phyloP scores from a whole-genome alignment of 805 yeast species.

The Candida gorgasii region DNA sequence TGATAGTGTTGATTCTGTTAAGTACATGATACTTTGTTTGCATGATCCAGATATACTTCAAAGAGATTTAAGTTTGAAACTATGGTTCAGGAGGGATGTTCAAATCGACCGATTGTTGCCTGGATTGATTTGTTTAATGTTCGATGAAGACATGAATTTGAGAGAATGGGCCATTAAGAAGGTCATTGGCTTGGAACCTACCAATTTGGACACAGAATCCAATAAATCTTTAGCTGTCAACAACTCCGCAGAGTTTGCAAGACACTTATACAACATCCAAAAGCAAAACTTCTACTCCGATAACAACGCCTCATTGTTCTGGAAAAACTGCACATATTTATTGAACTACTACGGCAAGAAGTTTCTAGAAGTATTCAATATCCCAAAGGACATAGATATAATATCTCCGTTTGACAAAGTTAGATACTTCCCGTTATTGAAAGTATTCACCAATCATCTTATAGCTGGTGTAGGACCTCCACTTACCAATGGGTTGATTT shows the following conservation, averaged over 20 bases:
- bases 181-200: not conserved
- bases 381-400: constrained; percentile 29
- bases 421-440: constrained; percentile 36
- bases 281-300: constrained; percentile 50
- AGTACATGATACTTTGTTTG: constrained; percentile 6
- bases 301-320: constrained; percentile 43
- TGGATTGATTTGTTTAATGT: constrained; percentile 54
- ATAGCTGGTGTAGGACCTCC: constrained; percentile 52
- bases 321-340: constrained; percentile 43
- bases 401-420: constrained; percentile 30
- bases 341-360: constrained; percentile 21
- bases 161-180: constrained; percentile 8
- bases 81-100: constrained; percentile 2
- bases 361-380: constrained; percentile 22
- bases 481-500: constrained; percentile 56
- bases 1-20: not conserved
- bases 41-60: constrained; percentile 8
- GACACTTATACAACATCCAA: constrained; percentile 51
- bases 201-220: too few relatives aligned
- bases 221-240: not conserved
- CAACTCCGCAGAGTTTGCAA: constrained; percentile 2
- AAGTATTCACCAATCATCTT: constrained; percentile 51
- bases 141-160: constrained; percentile 47
- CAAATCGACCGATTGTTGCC: not conserved
- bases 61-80: constrained; percentile 4